phyloP scores from a whole-genome alignment of 345 rosid species.

The Lumnitzera racemosa region DNA sequence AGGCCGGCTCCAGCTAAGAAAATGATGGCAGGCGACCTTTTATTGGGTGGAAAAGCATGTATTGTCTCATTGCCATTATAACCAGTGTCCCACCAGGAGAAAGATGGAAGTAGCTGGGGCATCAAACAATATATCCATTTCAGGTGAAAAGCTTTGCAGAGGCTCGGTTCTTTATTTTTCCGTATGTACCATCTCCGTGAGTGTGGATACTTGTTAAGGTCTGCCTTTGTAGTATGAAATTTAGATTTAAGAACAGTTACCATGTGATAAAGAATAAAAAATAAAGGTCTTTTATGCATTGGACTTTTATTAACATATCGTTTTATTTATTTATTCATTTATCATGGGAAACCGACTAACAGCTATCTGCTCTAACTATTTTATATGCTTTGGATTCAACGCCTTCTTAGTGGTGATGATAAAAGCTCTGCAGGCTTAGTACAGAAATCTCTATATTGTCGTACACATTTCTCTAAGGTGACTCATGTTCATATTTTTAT shows the following conservation, averaged over 20 bases:
- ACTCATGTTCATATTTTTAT: constrained; percentile 26
- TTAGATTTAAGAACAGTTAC: constrained; percentile 15
- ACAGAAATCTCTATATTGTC: neutral
- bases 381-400: too few relatives aligned
- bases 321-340: too few relatives aligned
- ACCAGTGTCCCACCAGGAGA: constrained; percentile 9
- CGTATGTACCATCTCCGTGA: constrained; percentile 18
- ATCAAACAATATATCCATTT: constrained; percentile 23
- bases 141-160: constrained; percentile 43
- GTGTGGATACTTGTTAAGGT: constrained; percentile 21
- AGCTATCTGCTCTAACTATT: neutral
- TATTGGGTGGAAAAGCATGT: constrained; percentile 12
- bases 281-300: neutral
- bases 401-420: too few relatives aligned
- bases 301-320: too few relatives aligned
- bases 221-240: constrained; percentile 26
- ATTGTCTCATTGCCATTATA: constrained; percentile 15
- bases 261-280: neutral
- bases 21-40: constrained; percentile 17
- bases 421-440: too few relatives aligned
- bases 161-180: constrained; percentile 28
- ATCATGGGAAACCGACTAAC: too few relatives aligned
- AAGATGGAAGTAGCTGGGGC: constrained; percentile 21
- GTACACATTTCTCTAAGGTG: constrained; percentile 8
- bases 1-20: constrained; percentile 18